Evolutionary conservation across 208 protist genomes (phyloP), one percentile per base, ranked within the genome.

Genomic region (Acanthamoeba quina): DNA sequence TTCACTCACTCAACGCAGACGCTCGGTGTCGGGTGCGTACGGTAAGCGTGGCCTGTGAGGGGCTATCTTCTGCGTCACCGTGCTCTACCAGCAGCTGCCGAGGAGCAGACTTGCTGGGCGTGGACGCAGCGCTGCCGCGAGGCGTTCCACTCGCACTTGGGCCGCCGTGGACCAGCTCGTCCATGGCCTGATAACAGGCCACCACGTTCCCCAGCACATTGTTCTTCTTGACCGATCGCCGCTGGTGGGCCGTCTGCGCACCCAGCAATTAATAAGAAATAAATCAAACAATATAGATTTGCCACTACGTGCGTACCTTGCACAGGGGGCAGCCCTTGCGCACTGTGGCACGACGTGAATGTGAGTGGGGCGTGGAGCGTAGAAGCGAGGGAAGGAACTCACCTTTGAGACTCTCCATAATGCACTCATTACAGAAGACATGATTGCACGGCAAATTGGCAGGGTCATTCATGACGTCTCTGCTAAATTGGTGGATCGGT

Each of bases 341-440:
- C 29, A 76, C 68, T 76, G 68, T 19, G 31, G 9, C n/a, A 31
- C 47, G n/a, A 2, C 5, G n/a, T 11, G 37, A 9, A 41, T 44
- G 31, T 21, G 10, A n/a, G 26, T 17, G 13, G 66, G 66, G n/a
- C n/a, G n/a, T n/a, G n/a, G 19, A 56, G 52, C 15, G 1, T 9
- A 56, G 15, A 56, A 56, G 9, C 11, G 52, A 56, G 52, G 15
- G 9, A 7, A 13, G 34, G 47, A 19, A 17, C 15, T 6, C 68
- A 76, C 68, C 68, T 76, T 76, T 76, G 11, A 49, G 26, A n/a
- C 68, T 76, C 31, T 76, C 68, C 68, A 76, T 76, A 24, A 76
- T 76, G 37, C 68, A 76, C 6, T 76, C 68, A 5, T 76, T 9
- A n/a, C 68, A 76, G 31, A 76, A 76, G 68, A 15, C 37, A 9